Base-by-base conservation (phyloP, 805 yeast genomes). In the Zygoascus bituminiphila region DNA sequence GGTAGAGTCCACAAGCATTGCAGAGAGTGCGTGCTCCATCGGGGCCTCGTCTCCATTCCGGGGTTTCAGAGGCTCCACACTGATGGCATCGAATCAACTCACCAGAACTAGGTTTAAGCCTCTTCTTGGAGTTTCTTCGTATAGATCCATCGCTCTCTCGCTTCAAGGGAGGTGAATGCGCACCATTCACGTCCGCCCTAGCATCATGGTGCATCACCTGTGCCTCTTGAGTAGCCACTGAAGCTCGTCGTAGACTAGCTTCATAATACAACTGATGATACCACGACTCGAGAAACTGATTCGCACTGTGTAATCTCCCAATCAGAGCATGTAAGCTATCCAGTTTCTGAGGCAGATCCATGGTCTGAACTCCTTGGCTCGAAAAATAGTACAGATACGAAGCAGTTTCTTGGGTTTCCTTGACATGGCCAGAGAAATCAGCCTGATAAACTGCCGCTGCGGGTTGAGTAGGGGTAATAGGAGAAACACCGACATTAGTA, bases 31-130 rank as follows among this genome's bases (percentile, higher is more conserved):
- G 69, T 12, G 79, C 77, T 2, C 93, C 94, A 47, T 76, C 75
- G 1, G 95, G 93, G 0, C 93, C 93, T 42, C 82, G 73, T 47
- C 94, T 68, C 94, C 95, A 85, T 62, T 85, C 93, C 0, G 93
- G 93, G 0, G 94, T 83, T 42, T 76, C 77, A 6, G 60, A 64
- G 4, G 74, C 69, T n/a, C 71, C 73, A 57, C 85, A 80, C 50
- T 75, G 72, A 38, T 68, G 70, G 55, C 77, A 72, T 23, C 49
- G 48, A 20, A 58, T 52, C 8, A 41, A 51, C 39, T 56, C 61
- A 20, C 51, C 54, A 1, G 50, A 19, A 8, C 49, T 25, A 20
- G 47, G 48, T 22, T 51, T 52, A 14, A 47, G 42, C 21, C 57
- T 47, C 47, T 49, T 50, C 47, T 47, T 50, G 5, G n/a, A 8